phyloP scores from a whole-genome alignment of 2,329 filamentous ascomycete species.

The Lachnellula occidentalis region DNA sequence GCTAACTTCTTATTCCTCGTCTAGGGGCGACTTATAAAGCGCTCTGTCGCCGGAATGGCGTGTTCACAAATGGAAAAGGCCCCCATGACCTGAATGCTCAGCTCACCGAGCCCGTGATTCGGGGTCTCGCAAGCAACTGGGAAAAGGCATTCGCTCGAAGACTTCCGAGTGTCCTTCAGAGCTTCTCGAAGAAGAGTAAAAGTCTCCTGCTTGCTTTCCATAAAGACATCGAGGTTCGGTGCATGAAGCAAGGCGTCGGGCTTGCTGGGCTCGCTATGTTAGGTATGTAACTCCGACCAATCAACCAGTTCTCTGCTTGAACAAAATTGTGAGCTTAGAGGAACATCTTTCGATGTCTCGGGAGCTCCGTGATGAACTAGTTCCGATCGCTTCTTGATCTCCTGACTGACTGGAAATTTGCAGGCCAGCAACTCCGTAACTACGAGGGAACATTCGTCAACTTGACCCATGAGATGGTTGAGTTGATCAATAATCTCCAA shows the following conservation, averaged over 20 bases:
- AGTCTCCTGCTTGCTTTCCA: slow-evolving; percentile 38
- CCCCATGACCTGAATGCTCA: slow-evolving; percentile 38
- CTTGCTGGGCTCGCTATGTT: slow-evolving; percentile 37
- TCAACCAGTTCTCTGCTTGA: too few relatives aligned
- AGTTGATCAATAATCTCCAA: slow-evolving; percentile 40
- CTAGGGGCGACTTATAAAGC: slow-evolving; percentile 48
- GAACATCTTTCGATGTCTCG: too few relatives aligned
- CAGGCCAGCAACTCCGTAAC: slow-evolving; percentile 34
- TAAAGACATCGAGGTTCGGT: slow-evolving; percentile 35
- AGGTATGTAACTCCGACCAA: slow-evolving; percentile 15
- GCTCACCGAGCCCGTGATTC: slow-evolving; percentile 25
- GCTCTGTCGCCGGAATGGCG: slow-evolving; percentile 44
- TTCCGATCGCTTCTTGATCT: too few relatives aligned
- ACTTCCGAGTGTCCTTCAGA: slow-evolving; percentile 36
- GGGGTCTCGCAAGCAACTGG: slow-evolving; percentile 10
- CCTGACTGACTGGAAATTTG: too few relatives aligned
- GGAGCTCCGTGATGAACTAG: too few relatives aligned
- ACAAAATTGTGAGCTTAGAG: too few relatives aligned
- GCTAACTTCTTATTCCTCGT: not conserved
- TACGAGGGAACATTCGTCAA: slow-evolving; percentile 38
- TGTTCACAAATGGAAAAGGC: slow-evolving; percentile 36
- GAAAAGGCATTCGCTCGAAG: slow-evolving; percentile 35
- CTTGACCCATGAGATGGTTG: slow-evolving; percentile 30
- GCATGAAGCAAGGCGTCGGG: slow-evolving; percentile 34
- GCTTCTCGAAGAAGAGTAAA: slow-evolving; percentile 31